A percentile compares a stretch with the other conserved stretches of the same genome.
phyloP scores from a whole-genome alignment of 495 filamentous ascomycete genomes.

The Lentithecium fluviatile region DNA sequence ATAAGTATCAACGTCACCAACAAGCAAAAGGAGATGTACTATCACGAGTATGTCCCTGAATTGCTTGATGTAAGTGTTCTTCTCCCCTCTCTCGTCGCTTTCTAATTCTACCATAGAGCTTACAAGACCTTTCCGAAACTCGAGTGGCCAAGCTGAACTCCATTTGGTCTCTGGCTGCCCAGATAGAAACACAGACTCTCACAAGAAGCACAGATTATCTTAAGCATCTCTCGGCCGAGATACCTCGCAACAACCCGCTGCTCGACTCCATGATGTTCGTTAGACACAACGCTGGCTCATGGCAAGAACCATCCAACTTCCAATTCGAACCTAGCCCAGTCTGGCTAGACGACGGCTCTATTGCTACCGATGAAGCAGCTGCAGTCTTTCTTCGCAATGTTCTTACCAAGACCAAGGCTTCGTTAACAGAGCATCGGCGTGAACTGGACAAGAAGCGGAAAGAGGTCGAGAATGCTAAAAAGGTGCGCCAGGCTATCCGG shows the following conservation, averaged over 20 bases:
- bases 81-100: constrained; percentile 14
- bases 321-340: constrained; percentile 92
- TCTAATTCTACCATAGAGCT: constrained; percentile 48
- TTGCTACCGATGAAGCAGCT: constrained; percentile 78
- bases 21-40: constrained; percentile 94
- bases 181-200: constrained; percentile 73
- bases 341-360: constrained; percentile 89
- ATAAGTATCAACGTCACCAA: constrained; percentile 95
- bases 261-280: constrained; percentile 98
- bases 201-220: constrained; percentile 68
- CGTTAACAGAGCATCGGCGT: constrained; percentile 71
- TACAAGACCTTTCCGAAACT: constrained; percentile 91
- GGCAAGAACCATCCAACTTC: constrained; percentile 79
- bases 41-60: constrained; percentile 93
- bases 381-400: constrained; percentile 91
- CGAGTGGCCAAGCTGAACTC: constrained; percentile 77
- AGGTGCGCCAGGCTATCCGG: constrained; percentile 68
- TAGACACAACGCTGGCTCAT: constrained; percentile 77
- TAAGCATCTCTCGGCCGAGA: constrained; percentile 69
- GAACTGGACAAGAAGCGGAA: constrained; percentile 79
- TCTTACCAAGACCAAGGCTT: constrained; percentile 81
- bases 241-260: constrained; percentile 80
- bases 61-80: constrained; percentile 71
- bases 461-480: constrained; percentile 74
- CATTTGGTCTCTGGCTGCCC: constrained; percentile 75